A percentile compares a stretch with the other conserved stretches of the same genome.
phyloP scores from a whole-genome alignment of 805 yeast genomes.

The Wickerhamiella bombiphila region DNA sequence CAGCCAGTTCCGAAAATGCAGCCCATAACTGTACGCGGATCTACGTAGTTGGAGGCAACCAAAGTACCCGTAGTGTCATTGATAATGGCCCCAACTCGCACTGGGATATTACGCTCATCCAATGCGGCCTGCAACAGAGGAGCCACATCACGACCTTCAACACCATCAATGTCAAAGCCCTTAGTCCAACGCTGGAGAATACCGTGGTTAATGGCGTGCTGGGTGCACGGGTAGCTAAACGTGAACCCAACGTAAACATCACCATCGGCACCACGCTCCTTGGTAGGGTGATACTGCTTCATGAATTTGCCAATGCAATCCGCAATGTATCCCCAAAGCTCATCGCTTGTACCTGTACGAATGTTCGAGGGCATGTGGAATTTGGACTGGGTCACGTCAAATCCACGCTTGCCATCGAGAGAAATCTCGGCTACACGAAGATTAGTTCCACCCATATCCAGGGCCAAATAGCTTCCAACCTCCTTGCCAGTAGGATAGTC shows the following conservation, averaged over 20 bases:
- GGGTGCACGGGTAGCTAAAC: constrained; percentile 70
- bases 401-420: constrained; percentile 68
- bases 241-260: constrained; percentile 83
- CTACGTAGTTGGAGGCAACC: constrained; percentile 88
- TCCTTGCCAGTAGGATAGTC: constrained; percentile 88
- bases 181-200: constrained; percentile 92
- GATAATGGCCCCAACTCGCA: constrained; percentile 78
- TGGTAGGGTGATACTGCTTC: constrained; percentile 47
- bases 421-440: constrained; percentile 81
- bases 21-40: constrained; percentile 82
- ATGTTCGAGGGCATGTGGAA: constrained; percentile 61
- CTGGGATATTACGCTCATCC: constrained; percentile 50
- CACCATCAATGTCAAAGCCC: constrained; percentile 86
- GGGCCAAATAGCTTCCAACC: constrained; percentile 77
- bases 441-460: constrained; percentile 96
- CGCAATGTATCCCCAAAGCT: constrained; percentile 78
- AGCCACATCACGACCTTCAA: constrained; percentile 89
- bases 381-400: constrained; percentile 77
- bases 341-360: constrained; percentile 64
- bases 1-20: constrained; percentile 95
- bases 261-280: constrained; percentile 18
- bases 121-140: constrained; percentile 77
- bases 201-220: constrained; percentile 71
- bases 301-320: constrained; percentile 60
- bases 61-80: constrained; percentile 96